Base-by-base conservation (phyloP, 2,329 filamentous ascomycete genomes). In the Elsinoe perseae region DNA sequence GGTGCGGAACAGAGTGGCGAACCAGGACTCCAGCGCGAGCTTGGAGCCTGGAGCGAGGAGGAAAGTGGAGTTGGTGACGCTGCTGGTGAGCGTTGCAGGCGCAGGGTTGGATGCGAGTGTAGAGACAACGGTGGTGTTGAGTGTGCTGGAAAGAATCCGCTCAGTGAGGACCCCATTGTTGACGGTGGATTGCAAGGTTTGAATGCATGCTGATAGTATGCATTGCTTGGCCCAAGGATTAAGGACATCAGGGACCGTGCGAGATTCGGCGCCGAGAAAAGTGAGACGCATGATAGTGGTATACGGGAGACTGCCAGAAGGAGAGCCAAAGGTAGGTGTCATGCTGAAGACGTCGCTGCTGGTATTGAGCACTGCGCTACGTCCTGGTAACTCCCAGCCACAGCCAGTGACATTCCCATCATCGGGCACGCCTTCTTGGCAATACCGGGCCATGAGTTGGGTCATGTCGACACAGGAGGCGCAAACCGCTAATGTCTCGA, bases 401-500 rank as follows among this genome's bases (percentile, higher is more conserved):
- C 58, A 59, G 9, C n/a, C 21, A 4, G 40, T 40, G 12, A 54
- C 23, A 32, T 57, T 57, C 4, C 56, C 48, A 9, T 54, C 38
- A 12, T 54, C 55, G 27, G 38, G 36, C 3, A 25, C 50, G 4
- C 46, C 38, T 9, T 44, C 23, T 12, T 42, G 34, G 21, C 58
- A 58, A 20, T 59, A 56, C 9, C 58, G 38, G 12, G 52, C 25
- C 48, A 59, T 54, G 25, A 54, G 16, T n/a, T 38, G 48, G 16
- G 56, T 42, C 30, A 59, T 56, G 25, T 52, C 58, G 32, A 56
- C 30, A 25, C 58, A 59, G 10, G 54, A 30, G 23, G 32, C 43
- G 58, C 68, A 70, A 18, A 69, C 60, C 0, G 64, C 67, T 5
- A 71, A 63, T 0, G 67, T 68, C 46, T 66, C 64, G 48, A 66